Base-by-base conservation (phyloP, 2,329 filamentous ascomycete species). In the Lecanicillium sp. region DNA sequence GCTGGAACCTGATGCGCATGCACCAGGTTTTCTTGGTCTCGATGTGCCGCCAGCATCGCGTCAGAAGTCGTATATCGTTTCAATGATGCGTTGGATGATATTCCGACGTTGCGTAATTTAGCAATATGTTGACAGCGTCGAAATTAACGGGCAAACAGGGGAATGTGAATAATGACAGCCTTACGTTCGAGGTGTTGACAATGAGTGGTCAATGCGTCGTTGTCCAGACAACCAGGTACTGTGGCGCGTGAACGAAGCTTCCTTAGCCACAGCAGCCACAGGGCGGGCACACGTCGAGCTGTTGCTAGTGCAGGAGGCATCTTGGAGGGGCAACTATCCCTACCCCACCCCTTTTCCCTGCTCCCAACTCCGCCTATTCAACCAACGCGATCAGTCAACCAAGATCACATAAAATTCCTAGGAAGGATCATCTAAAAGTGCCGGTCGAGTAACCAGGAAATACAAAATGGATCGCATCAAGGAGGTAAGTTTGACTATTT, bases 21-120 rank as follows among this genome's bases (percentile, higher is more conserved):
- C 59, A 88, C 79, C 65, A 88, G 70, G 67, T 96, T 96, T 68
- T 96, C 90, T 70, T 95, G 89, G 67, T 95, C 87, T 58, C 83
- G 79, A 61, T 84, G 81, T 61, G 84, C 76, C 52, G 87, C 86
- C 62, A 89, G 74, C 88, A 90, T 95, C 17, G 27, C 29, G 21
- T 24, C n/a, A n/a, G n/a, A n/a, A n/a, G n/a, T n/a, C n/a, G n/a
- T n/a, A n/a, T n/a, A n/a, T n/a, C n/a, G n/a, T 32, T 2, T 15
- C 15, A 15, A 27, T 7, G 5, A 21, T 19, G 6, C 17, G 21
- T 21, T 37, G 12, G 17, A 17, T 37, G 20, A 6, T 29, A 12
- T 29, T n/a, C 4, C 7, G 19, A 30, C n/a, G 3, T 26, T 26
- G n/a, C 27, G 19, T 26, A 46, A 14, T 26, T 27, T 21, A 33